Conservation (phyloP, 306 rosid genomes). For the Dalbergia cultrata region DNA sequence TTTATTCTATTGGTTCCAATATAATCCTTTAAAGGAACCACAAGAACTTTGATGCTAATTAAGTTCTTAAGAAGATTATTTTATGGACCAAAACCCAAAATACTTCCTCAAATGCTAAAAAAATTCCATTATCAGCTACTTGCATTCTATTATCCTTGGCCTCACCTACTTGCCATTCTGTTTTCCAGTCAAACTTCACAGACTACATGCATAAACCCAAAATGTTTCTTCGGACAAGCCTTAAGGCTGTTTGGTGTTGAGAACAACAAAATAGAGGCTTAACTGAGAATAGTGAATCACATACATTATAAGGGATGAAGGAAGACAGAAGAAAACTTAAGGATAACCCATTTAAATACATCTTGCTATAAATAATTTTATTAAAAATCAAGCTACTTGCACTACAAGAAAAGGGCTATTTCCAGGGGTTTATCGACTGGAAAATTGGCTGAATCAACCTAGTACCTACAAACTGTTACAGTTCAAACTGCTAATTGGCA, state of each 20-base stretch:
- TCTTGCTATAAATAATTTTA: not conserved
- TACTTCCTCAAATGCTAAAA: not conserved
- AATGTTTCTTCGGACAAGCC: not conserved
- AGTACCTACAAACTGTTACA: conserved; percentile 8
- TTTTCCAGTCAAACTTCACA: not conserved
- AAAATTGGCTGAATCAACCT: not conserved
- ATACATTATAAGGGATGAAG: not conserved
- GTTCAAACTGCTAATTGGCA: not conserved
- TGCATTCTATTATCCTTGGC: too few relatives aligned
- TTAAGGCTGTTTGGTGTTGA: not conserved
- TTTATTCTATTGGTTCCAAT: not conserved
- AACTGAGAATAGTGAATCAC: not conserved
- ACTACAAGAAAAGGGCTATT: too few relatives aligned
- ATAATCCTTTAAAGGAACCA: not conserved
- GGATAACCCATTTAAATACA: not conserved
- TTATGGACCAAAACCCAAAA: not conserved
- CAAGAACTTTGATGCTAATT: not conserved
- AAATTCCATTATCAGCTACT: too few relatives aligned
- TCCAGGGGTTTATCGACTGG: too few relatives aligned
- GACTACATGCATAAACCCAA: not conserved
- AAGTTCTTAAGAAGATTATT: not conserved
- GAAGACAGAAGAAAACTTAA: not conserved
- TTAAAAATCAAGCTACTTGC: not conserved
- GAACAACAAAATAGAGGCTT: conserved; percentile 1
- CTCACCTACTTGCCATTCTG: not conserved